Evolutionary conservation across 108 stramenopile species (phyloP), one percentile per base, ranked within the genome.

Genomic region (Cyclotella atomus): DNA sequence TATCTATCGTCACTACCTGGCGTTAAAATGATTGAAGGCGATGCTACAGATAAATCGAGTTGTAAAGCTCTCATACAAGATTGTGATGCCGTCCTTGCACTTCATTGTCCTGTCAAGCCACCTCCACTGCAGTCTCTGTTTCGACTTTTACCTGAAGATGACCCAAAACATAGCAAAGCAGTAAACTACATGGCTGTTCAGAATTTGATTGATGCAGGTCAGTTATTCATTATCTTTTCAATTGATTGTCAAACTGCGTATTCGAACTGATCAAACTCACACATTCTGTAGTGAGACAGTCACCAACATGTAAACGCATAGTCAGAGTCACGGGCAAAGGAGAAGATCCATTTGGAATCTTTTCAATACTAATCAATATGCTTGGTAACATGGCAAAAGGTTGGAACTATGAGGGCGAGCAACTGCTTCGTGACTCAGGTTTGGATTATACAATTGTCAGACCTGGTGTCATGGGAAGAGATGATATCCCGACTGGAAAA

Each of bases 331-430:
- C 91, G n/a, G 91, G 91, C 7, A 90, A 90, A 64, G 91, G 89
- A 25, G 91, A 92, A 73, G 60, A 77, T 52, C 91, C 91, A 2
- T 76, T 68, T 4, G 29, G 38, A 16, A 61, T 88, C 38, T 90
- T 92, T 64, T 67, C 87, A 15, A 74, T 92, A 5, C 68, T 90
- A 21, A 87, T 92, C 53, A 92, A 92, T 68, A 70, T 85, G 72
- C 53, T 92, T 38, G 91, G 91, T 20, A 70, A 74, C 46, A 83
- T 89, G 78, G 89, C 89, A 65, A 92, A 92, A 60, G 88, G 75
- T 23, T 92, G 91, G 91, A 92, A 92, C 59, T 92, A 92, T 54
- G 84, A 92, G 73, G 91, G 91, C 10, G 91, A 92, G 65, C 83
- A 82, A 65, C 54, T 85, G 15, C 62, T 92, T 27, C 75, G 89